phyloP scores from a whole-genome alignment of 2,329 filamentous ascomycete genomes.

The Cryphonectria nitschkei region DNA sequence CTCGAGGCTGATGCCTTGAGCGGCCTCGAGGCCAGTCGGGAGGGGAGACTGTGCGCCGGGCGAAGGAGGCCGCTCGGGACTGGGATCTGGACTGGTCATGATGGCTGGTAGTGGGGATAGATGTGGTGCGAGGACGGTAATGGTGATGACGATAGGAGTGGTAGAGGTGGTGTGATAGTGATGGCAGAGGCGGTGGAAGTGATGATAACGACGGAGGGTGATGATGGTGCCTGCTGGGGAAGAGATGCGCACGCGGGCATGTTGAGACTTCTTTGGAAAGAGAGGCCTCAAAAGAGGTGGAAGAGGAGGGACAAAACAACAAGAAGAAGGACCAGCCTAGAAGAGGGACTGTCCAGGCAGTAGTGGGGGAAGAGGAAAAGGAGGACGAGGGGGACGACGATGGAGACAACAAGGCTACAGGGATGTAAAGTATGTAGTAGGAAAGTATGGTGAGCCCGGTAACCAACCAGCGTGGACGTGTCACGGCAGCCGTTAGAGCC shows the following conservation, averaged over 20 bases:
- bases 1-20: constrained; percentile 1
- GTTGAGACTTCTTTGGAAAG: neutral
- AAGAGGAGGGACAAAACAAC: neutral
- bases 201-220: neutral
- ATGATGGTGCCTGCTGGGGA: neutral
- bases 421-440: no score
- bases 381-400: neutral
- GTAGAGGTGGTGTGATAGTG: neutral
- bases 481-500: neutral
- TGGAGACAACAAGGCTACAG: neutral
- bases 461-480: no score
- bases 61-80: constrained; percentile 13
- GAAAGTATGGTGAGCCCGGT: no score
- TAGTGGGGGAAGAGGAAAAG: no score
- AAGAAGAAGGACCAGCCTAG: neutral
- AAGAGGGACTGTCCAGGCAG: neutral
- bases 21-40: neutral
- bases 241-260: neutral
- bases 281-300: neutral
- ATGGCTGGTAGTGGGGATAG: neutral
- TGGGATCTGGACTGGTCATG: constrained; percentile 23
- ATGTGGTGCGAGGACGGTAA: neutral
- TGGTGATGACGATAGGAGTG: neutral
- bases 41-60: neutral
- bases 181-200: neutral